Base-by-base conservation (phyloP, 495 filamentous ascomycete species). In the Hypoxylon fragiforme region DNA sequence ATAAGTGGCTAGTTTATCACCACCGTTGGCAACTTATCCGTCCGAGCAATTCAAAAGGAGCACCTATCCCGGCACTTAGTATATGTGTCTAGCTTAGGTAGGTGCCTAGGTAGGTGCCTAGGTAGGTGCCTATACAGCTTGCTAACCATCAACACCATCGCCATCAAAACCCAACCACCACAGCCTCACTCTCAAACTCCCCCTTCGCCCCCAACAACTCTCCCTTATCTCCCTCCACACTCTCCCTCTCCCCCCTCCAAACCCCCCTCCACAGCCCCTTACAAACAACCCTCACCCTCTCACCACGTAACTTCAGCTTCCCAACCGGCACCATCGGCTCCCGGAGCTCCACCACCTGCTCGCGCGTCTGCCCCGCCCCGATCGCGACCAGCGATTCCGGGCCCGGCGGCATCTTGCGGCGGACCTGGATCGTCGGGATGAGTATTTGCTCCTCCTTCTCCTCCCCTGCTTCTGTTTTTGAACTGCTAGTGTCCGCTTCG, bases 381-480 rank as follows among this genome's bases (percentile, higher is more conserved):
- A 80, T 70, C 22, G 75, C 72, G n/a, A 78, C 62, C 7, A 80
- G 62, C 22, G 75, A 70, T 0, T 73, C 70, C 4, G 40, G 38
- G 4, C 66, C 64, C 1, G 77, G 70, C 1, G 79, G 78, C 42
- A 77, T 67, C 16, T 67, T 64, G 14, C 80, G 73, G 24, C 67
- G 67, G 35, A 80, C 61, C 63, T 76, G 72, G 38, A 81, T 70
- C 15, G 49, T 73, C 30, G 68, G 68, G 15, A 77, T 42, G 0
- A 70, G 35, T 7, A 83, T 24, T 13, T 66, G 44, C 20, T 50
- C 35, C 21, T 71, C 9, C 24, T 28, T 28, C 24, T 4, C 9
- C 4, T 9, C 9, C 24, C 4, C 9, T 28, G 9, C 24, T 9
- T 4, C 24, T 58, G 20, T 49, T 58, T 19, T 56, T 66, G 7